These are phyloP conservation scores for Lyophyllum decastes DNA, from an alignment of 768 basidiomycete genomes.

Conservation along the genomic window DNA sequence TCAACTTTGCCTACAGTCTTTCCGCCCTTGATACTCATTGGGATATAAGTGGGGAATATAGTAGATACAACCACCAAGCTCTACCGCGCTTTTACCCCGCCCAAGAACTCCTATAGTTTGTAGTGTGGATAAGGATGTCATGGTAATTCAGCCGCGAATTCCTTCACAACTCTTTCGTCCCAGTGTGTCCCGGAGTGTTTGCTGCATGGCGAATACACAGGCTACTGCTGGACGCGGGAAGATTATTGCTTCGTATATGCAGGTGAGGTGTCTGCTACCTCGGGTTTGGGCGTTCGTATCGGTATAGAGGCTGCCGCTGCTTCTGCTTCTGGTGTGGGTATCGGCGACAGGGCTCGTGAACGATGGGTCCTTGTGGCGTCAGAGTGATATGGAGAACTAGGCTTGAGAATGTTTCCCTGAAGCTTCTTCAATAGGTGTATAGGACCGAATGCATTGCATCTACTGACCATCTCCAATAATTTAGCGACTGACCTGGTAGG, in stretches of 20 bases:
- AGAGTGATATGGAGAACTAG: conserved; percentile 56
- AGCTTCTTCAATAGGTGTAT: not conserved
- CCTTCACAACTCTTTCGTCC: not conserved
- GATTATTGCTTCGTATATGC: not conserved
- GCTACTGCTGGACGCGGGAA: not conserved
- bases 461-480: conserved; percentile 76
- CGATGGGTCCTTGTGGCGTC: conserved; percentile 25
- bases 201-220: not conserved
- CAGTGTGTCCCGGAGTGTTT: not conserved
- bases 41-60: not conserved
- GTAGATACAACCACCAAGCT: not conserved
- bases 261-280: not conserved
- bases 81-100: not conserved
- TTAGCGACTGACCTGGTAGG: conserved; percentile 79
- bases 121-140: not conserved
- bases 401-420: conserved; percentile 64
- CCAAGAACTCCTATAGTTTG: not conserved
- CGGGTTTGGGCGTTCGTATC: no score
- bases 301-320: not conserved
- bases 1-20: conserved; percentile 30
- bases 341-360: not conserved
- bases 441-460: not conserved
- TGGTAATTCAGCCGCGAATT: not conserved
- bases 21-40: not conserved
- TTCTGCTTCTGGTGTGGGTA: not conserved